Percentiles rank a stretch among this genome's conserved stretches.
phyloP scores from a whole-genome alignment of 495 filamentous ascomycete genomes.

The Penicillium cosmopolitanum region DNA sequence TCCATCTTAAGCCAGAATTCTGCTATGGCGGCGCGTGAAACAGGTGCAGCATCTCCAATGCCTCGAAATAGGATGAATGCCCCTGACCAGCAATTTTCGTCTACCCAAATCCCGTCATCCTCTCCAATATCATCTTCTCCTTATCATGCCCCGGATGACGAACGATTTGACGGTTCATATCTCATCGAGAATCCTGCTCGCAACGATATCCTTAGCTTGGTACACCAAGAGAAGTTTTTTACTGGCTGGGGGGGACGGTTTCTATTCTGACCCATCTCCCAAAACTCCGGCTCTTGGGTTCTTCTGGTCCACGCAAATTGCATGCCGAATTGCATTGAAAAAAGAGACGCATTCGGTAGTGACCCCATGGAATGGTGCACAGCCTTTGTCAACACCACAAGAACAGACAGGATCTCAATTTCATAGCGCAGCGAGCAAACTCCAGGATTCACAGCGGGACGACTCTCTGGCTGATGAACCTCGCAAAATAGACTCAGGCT shows the following conservation, averaged over 20 bases:
- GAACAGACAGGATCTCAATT: constrained; percentile 14
- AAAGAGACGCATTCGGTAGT: constrained; percentile 39
- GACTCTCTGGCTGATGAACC: constrained; percentile 3
- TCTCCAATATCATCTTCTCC: constrained; percentile 39
- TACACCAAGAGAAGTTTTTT: constrained; percentile 92
- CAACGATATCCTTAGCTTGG: constrained; percentile 63
- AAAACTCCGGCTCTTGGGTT: constrained; percentile 89
- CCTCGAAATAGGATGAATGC: constrained; percentile 20
- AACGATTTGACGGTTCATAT: constrained; percentile 44
- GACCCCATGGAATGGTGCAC: constrained; percentile 5
- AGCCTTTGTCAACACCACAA: constrained; percentile 12
- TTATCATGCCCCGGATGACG: constrained; percentile 39
- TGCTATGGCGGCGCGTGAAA: constrained; percentile 20
- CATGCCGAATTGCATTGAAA: constrained; percentile 77
- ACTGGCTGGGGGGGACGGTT: constrained; percentile 86
- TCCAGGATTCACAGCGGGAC: background rate
- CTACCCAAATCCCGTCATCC: constrained; percentile 25
- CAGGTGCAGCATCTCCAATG: constrained; percentile 25
- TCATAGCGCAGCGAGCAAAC: background rate
- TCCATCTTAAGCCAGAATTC: constrained; percentile 21
- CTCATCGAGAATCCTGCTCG: constrained; percentile 42
- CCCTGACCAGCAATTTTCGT: constrained; percentile 23
- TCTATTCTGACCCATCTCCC: constrained; percentile 30
- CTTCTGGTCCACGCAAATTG: constrained; percentile 88
- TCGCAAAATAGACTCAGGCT: constrained; percentile 5